Percentiles rank a stretch among this genome's conserved stretches.
These are phyloP conservation scores for Epichloe elymi DNA, from an alignment of 2,329 filamentous ascomycete genomes.

Conservation along the genomic window DNA sequence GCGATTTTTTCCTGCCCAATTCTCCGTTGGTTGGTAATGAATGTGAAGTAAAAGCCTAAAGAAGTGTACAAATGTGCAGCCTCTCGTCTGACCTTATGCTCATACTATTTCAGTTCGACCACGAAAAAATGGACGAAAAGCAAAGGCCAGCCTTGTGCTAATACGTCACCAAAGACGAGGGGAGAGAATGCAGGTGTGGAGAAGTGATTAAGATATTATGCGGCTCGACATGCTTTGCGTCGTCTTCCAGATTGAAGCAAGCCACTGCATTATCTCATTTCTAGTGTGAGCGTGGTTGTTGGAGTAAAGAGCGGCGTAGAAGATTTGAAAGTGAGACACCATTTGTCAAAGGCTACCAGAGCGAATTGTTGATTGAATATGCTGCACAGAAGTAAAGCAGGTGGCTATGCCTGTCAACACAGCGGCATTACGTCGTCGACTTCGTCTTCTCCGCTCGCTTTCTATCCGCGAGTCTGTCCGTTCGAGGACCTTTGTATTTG, in stretches of 20 bases:
- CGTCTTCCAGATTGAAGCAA: background rate
- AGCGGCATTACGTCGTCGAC: conserved; percentile 8
- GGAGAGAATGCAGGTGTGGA: background rate
- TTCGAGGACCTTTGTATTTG: conserved; percentile 58
- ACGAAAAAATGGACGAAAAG: background rate
- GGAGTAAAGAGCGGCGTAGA: background rate
- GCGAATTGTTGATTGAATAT: background rate
- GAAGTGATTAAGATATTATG: background rate
- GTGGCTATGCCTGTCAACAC: background rate
- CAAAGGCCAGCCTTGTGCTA: background rate
- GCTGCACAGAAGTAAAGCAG: background rate
- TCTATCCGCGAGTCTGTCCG: conserved; percentile 26
- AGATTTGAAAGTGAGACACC: background rate
- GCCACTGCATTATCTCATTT: background rate
- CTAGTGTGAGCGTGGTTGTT: background rate
- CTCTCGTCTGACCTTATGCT: background rate
- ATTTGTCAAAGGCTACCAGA: background rate
- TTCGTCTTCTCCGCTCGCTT: conserved; percentile 16
- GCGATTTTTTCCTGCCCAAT: background rate
- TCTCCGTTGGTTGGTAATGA: background rate
- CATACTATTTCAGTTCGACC: background rate
- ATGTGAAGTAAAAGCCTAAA: background rate
- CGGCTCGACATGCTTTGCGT: background rate
- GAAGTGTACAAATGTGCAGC: background rate
- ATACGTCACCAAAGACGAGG: background rate